These are phyloP conservation scores for Gossypium longicalyx DNA, from an alignment of 345 rosid genomes.

Conservation along the genomic window DNA sequence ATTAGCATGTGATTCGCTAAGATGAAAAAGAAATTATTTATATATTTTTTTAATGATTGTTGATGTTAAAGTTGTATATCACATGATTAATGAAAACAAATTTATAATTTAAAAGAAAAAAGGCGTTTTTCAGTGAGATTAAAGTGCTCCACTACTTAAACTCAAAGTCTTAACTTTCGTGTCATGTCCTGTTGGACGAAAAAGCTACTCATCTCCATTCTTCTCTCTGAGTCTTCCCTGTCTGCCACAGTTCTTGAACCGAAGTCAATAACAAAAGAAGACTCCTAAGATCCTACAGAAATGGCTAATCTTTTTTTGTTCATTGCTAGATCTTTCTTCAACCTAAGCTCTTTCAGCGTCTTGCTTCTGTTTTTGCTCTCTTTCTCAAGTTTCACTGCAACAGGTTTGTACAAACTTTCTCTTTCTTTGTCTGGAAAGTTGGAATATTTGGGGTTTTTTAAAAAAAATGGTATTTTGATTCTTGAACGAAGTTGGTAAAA, in stretches of 20 bases:
- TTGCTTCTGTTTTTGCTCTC: conserved; percentile 39
- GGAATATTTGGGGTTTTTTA: conserved; percentile 9
- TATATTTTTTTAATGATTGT: no score
- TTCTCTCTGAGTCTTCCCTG: conserved; percentile 14
- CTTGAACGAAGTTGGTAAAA: conserved; percentile 5
- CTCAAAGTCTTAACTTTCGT: not conserved
- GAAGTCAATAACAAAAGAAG: conserved; percentile 1
- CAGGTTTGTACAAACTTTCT: conserved; percentile 41
- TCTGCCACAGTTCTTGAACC: not conserved
- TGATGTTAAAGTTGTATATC: no score
- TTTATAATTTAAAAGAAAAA: no score
- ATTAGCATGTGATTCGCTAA: no score
- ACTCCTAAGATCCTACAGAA: conserved; percentile 23
- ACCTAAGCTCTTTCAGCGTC: conserved; percentile 13
- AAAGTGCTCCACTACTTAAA: conserved; percentile 19
- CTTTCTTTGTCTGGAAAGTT: not conserved
- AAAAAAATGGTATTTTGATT: not conserved
- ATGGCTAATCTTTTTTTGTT: conserved; percentile 33
- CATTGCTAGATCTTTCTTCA: conserved; percentile 23
- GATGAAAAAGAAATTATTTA: no score
- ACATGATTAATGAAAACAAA: no score
- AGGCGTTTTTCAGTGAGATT: not conserved
- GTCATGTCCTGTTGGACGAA: not conserved
- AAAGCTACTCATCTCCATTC: conserved; percentile 11
- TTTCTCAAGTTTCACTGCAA: conserved; percentile 33